Evolutionary conservation across 306 rosid species (phyloP).

Genomic region (Ormosia emarginata): DNA sequence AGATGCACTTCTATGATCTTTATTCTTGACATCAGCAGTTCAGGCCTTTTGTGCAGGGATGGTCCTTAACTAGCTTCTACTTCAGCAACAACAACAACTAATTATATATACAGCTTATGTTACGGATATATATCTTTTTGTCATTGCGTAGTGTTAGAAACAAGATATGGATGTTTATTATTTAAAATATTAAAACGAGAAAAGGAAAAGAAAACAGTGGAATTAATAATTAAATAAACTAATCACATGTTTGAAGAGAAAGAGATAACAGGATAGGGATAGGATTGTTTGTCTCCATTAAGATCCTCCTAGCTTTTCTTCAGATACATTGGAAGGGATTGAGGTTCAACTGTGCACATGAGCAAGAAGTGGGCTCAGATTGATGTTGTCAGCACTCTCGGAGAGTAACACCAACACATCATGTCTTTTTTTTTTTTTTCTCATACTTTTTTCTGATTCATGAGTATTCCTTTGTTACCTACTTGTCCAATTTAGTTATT

Average conservation of each 20-base stretch:
- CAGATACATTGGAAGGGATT: neutral
- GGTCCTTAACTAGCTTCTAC: constrained; percentile 20
- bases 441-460: neutral
- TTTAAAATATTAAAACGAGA: neutral
- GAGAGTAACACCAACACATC: neutral
- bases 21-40: constrained; percentile 34
- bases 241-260: neutral
- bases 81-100: neutral
- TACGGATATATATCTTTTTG: neutral
- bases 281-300: constrained; percentile 27
- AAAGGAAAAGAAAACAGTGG: neutral
- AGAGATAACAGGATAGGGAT: constrained; percentile 29
- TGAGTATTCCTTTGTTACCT: neutral
- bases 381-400: neutral
- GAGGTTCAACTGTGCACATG: neutral
- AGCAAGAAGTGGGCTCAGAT: neutral
- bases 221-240: neutral
- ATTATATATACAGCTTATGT: neutral
- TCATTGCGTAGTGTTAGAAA: constrained; percentile 15
- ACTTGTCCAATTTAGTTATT: neutral
- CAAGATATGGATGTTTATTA: constrained; percentile 30
- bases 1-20: constrained; percentile 25
- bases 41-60: constrained; percentile 27
- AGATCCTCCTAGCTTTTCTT: constrained; percentile 18
- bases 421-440: neutral